These are phyloP conservation scores for Pythium aquatile DNA, from an alignment of 352 stramenopile genomes.

Conservation along the genomic window DNA sequence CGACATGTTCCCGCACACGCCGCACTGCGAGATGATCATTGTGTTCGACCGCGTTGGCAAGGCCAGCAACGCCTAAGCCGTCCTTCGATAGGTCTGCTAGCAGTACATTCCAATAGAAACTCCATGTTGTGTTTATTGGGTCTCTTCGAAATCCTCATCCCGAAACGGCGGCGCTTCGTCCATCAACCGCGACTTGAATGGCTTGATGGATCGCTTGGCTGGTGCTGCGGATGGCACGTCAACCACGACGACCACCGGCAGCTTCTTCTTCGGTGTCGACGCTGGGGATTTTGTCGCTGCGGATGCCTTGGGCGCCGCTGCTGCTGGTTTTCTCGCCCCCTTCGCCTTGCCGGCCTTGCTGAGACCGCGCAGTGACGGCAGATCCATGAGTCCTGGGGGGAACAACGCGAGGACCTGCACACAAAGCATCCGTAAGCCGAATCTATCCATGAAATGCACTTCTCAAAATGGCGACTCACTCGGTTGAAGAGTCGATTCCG, in stretches of 20 bases:
- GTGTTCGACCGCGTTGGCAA: conserved; percentile 91
- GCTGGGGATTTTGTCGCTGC: conserved; percentile 18
- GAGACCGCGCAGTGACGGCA: conserved; percentile 61
- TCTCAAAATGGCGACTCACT: conserved; percentile 27
- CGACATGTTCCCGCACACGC: conserved; percentile 99
- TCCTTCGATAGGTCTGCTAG: not conserved
- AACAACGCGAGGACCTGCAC: conserved; percentile 61
- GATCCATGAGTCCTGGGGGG: conserved; percentile 54
- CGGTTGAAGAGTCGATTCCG: conserved; percentile 83
- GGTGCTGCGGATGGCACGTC: conserved; percentile 23
- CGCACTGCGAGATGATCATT: conserved; percentile 98
- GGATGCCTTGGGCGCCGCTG: conserved; percentile 21
- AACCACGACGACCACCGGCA: conserved; percentile 9
- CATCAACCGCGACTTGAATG: conserved; percentile 81
- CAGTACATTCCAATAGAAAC: not conserved
- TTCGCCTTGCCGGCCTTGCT: conserved; percentile 73
- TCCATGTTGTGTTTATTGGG: conserved; percentile 28
- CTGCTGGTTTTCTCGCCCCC: conserved; percentile 38
- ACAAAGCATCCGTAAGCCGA: not conserved
- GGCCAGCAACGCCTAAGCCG: conserved; percentile 17
- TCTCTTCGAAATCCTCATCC: conserved; percentile 70
- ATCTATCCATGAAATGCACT: no score
- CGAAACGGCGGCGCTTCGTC: conserved; percentile 58
- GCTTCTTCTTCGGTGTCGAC: conserved; percentile 45
- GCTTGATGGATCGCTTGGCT: conserved; percentile 58